Percentiles rank a stretch among this genome's conserved stretches.
phyloP scores from a whole-genome alignment of 2,329 filamentous ascomycete genomes.

The Calonectria henricotiae region DNA sequence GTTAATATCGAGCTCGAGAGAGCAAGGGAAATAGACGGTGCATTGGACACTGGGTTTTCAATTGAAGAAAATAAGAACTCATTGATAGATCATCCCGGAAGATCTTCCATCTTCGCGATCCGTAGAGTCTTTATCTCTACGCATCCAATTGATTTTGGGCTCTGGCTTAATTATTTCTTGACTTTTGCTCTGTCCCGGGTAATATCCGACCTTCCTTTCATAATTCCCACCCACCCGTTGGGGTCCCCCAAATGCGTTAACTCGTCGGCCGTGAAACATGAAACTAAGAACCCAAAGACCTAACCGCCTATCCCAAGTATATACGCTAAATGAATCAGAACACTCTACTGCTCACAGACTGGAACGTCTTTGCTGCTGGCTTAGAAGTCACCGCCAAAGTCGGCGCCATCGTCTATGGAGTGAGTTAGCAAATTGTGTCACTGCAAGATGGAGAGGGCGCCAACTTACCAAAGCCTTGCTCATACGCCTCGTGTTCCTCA shows the following conservation, averaged over 20 bases:
- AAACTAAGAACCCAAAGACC: conserved; percentile 1
- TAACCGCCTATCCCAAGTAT: conserved; percentile 29
- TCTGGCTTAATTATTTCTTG: neutral
- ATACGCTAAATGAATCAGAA: conserved; percentile 27
- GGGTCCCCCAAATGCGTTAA: conserved; percentile 6
- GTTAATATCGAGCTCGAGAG: too few species aligned
- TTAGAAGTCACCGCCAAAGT: conserved; percentile 49
- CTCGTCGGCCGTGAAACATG: conserved; percentile 34
- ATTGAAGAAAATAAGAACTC: too few species aligned
- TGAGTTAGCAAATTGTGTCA: conserved; percentile 40
- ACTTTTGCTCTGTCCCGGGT: conserved; percentile 4
- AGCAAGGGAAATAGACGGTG: too few species aligned
- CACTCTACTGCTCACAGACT: neutral
- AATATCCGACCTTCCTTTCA: neutral
- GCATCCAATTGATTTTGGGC: conserved; percentile 24
- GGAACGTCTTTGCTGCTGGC: neutral
- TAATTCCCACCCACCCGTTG: neutral
- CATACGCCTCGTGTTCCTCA: conserved; percentile 70
- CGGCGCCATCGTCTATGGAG: conserved; percentile 54
- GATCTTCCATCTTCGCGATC: too few species aligned
- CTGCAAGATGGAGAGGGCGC: neutral
- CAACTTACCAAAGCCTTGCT: conserved; percentile 62
- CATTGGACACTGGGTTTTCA: too few species aligned
- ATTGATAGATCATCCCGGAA: too few species aligned
- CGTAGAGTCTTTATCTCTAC: too few species aligned